A percentile compares a stretch with the other conserved stretches of the same genome.
phyloP scores from a whole-genome alignment of 2,329 filamentous ascomycete species.

The Penicillium digitatum region DNA sequence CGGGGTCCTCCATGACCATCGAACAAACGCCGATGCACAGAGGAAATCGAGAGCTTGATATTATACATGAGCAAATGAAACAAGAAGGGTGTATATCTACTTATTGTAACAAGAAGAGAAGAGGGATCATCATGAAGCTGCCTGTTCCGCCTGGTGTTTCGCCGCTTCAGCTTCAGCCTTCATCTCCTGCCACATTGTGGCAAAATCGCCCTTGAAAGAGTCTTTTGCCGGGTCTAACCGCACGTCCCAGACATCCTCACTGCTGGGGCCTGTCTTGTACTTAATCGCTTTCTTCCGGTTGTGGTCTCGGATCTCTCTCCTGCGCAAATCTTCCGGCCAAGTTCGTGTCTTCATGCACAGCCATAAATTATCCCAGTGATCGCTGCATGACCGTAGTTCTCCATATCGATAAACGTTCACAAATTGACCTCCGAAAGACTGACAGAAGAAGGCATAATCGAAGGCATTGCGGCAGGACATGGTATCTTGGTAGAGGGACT shows the following conservation, averaged over 20 bases:
- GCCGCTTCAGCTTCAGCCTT: constrained; percentile 42
- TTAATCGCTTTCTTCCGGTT: constrained; percentile 64
- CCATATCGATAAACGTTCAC: constrained; percentile 88
- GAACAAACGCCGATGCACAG: background rate
- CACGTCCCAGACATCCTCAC: constrained; percentile 85
- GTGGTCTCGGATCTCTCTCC: constrained; percentile 59
- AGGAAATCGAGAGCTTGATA: constrained; percentile 5
- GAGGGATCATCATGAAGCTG: constrained; percentile 16
- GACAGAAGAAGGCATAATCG: constrained; percentile 91
- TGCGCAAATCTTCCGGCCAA: constrained; percentile 57
- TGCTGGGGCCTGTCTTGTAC: constrained; percentile 67
- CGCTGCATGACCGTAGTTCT: constrained; percentile 67
- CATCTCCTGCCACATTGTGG: constrained; percentile 41
- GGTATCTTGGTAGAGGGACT: constrained; percentile 68
- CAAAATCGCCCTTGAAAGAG: constrained; percentile 46
- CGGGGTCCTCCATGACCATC: background rate
- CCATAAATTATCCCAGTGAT: constrained; percentile 93
- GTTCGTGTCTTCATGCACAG: constrained; percentile 87
- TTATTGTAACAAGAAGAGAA: constrained; percentile 9
- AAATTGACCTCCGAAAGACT: constrained; percentile 85
- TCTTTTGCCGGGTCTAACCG: constrained; percentile 59
- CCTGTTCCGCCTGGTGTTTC: constrained; percentile 22
- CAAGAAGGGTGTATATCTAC: constrained; percentile 12
- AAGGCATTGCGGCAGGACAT: constrained; percentile 91
- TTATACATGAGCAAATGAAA: constrained; percentile 4